phyloP scores from a whole-genome alignment of 2,329 filamentous ascomycete genomes.

The Claviceps fusiformis region DNA sequence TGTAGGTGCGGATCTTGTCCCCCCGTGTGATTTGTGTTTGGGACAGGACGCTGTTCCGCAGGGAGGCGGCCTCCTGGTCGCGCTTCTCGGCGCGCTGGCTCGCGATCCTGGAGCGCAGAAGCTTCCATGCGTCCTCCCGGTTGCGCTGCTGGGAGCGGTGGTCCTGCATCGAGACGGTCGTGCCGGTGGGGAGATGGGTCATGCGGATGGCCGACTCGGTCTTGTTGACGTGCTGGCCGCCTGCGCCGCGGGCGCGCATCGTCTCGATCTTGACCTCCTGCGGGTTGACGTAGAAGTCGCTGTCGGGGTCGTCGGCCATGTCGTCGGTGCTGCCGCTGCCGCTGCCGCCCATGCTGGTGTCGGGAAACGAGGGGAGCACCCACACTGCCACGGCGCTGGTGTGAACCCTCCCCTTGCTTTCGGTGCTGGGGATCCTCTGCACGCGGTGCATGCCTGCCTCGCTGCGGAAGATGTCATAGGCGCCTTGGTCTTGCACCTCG shows the following conservation, averaged over 20 bases:
- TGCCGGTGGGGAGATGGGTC: slow-evolving; percentile 80
- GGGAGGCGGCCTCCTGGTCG: slow-evolving; percentile 61
- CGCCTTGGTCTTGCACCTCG: slow-evolving; percentile 61
- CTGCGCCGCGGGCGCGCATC: slow-evolving; percentile 84
- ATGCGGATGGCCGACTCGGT: slow-evolving; percentile 91
- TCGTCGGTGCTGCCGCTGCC: slow-evolving; percentile 25
- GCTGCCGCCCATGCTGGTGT: slow-evolving; percentile 23
- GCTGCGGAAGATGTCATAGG: slow-evolving; percentile 69
- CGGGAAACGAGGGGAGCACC: slow-evolving; percentile 74
- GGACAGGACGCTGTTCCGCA: slow-evolving; percentile 68
- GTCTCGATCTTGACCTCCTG: slow-evolving; percentile 74
- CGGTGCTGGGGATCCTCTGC: slow-evolving; percentile 82
- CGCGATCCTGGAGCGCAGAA: slow-evolving; percentile 71
- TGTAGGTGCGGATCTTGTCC: slow-evolving; percentile 92
- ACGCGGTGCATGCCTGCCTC: slow-evolving; percentile 94
- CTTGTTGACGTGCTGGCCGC: slow-evolving; percentile 96
- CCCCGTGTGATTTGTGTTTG: slow-evolving; percentile 73
- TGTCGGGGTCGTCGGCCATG: slow-evolving; percentile 66
- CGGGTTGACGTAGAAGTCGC: slow-evolving; percentile 81
- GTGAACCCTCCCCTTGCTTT: slow-evolving; percentile 81
- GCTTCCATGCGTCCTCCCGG: slow-evolving; percentile 71
- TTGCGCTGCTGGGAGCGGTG: slow-evolving; percentile 82
- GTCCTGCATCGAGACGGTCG: slow-evolving; percentile 84
- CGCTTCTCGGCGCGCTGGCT: slow-evolving; percentile 67
- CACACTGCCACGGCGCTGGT: slow-evolving; percentile 87